A percentile compares a stretch with the other conserved stretches of the same genome.
Evolutionary conservation across 331 rosid species (phyloP).

Genomic region (Telfairia occidentalis): DNA sequence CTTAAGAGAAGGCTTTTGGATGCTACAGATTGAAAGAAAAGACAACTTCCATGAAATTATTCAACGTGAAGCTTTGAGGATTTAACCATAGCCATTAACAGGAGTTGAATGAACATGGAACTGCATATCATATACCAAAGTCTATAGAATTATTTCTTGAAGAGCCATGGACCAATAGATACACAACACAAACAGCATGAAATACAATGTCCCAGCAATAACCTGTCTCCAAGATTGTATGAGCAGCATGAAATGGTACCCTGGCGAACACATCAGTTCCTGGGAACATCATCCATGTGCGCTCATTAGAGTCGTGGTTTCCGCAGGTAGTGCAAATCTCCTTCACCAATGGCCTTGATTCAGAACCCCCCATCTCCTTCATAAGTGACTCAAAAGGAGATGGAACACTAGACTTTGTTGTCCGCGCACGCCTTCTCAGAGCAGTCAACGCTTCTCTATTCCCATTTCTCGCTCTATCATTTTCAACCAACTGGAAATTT

Average conservation of each 20-base stretch:
- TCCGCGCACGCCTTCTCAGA: constrained; percentile 66
- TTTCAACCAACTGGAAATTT: constrained; percentile 55
- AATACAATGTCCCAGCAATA: background rate
- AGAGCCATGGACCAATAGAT: background rate
- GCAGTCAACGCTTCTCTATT: constrained; percentile 83
- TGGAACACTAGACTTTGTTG: constrained; percentile 69
- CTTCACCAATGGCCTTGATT: constrained; percentile 59
- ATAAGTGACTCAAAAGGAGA: constrained; percentile 74
- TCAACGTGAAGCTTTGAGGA: background rate
- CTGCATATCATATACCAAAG: background rate
- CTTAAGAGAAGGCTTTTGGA: background rate
- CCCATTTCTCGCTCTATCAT: constrained; percentile 68
- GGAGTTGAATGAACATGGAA: background rate
- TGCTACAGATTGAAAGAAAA: background rate
- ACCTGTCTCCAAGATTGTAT: constrained; percentile 72
- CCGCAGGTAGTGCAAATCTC: constrained; percentile 82
- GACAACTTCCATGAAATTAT: background rate
- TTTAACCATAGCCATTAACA: background rate
- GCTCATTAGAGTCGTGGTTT: constrained; percentile 56
- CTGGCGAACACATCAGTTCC: constrained; percentile 74
- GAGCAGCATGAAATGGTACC: constrained; percentile 85
- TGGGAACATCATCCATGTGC: constrained; percentile 70
- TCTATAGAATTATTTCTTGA: background rate
- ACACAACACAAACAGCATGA: background rate
- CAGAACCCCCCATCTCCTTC: constrained; percentile 52